Evolutionary conservation across 78 protist genomes (phyloP).

Genomic region (Diacronema lutheri): DNA sequence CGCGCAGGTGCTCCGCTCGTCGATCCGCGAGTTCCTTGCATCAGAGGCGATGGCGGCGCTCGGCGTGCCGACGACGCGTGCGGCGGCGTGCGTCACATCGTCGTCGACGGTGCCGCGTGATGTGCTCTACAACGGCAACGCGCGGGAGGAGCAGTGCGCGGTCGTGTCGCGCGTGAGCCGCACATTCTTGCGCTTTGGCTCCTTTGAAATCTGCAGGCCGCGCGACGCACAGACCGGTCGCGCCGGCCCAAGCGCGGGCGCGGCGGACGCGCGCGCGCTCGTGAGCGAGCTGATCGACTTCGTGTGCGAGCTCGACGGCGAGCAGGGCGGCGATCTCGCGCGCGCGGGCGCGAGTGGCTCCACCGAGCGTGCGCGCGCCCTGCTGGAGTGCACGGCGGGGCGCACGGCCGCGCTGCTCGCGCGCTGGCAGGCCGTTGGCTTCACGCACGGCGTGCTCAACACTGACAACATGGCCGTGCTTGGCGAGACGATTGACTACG

Average conservation of each 20-base stretch:
- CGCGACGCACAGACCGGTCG: slow-evolving; percentile 1
- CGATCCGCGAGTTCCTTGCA: slow-evolving; percentile 66
- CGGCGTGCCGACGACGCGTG: slow-evolving; percentile 65
- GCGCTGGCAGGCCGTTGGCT: slow-evolving; percentile 52
- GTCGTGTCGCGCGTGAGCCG: slow-evolving; percentile 59
- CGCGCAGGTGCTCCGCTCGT: slow-evolving; percentile 62
- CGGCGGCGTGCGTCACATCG: slow-evolving; percentile 31
- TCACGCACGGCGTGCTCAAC: slow-evolving; percentile 75
- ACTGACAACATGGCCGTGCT: slow-evolving; percentile 73
- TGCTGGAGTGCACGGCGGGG: slow-evolving; percentile 6
- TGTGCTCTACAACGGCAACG: slow-evolving; percentile 5
- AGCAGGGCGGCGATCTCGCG: no score
- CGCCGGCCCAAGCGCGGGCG: slow-evolving; percentile 25
- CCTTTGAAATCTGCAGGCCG: slow-evolving; percentile 56
- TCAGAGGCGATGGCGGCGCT: slow-evolving; percentile 69
- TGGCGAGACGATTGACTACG: slow-evolving; percentile 81
- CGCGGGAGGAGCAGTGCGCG: slow-evolving; percentile 42
- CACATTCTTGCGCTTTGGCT: slow-evolving; percentile 70
- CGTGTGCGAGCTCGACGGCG: not conserved
- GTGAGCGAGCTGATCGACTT: not conserved
- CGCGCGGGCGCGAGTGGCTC: not conserved
- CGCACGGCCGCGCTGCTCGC: slow-evolving; percentile 68
- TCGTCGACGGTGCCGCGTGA: slow-evolving; percentile 52
- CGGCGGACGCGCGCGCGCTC: not conserved
- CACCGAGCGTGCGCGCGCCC: not conserved